Percentiles rank a stretch among this genome's conserved stretches.
Evolutionary conservation across 2,329 filamentous ascomycete genomes (phyloP).

Genomic region (Diplodia seriata): DNA sequence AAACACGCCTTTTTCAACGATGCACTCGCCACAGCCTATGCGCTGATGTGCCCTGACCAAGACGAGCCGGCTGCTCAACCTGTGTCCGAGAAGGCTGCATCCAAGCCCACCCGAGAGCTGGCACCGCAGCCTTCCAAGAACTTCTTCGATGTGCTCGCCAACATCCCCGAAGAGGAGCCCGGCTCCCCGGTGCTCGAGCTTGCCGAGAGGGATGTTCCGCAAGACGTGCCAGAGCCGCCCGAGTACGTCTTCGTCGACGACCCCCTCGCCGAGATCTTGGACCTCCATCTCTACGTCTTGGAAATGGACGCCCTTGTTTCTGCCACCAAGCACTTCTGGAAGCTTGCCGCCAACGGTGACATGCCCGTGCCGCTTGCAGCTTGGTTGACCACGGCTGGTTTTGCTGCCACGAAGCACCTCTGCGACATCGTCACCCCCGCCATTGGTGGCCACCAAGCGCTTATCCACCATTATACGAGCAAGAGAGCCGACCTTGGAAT

Average conservation of each 20-base stretch:
- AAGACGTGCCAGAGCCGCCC: conserved; percentile 2
- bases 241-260: conserved; percentile 31
- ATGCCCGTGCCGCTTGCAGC: conserved; percentile 29
- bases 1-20: conserved; percentile 18
- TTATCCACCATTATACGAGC: not conserved
- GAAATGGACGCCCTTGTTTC: conserved; percentile 30
- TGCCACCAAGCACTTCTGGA: conserved; percentile 27
- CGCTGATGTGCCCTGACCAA: conserved; percentile 6
- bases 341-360: conserved; percentile 2
- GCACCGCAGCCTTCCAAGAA: not conserved
- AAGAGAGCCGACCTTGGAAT: conserved; percentile 18
- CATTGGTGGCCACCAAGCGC: conserved; percentile 11
- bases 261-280: conserved; percentile 26
- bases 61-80: not conserved
- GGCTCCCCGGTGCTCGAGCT: not conserved
- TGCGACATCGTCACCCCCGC: conserved; percentile 3
- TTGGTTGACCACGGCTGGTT: conserved; percentile 30
- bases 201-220: not conserved
- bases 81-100: not conserved
- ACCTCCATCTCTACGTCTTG: conserved; percentile 26
- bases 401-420: conserved; percentile 2
- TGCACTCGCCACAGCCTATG: conserved; percentile 20
- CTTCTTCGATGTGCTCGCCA: conserved; percentile 20
- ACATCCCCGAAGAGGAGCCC: not conserved
- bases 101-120: not conserved